phyloP scores from a whole-genome alignment of 805 yeast genomes.

The Kluyveromyces nonfermentans region DNA sequence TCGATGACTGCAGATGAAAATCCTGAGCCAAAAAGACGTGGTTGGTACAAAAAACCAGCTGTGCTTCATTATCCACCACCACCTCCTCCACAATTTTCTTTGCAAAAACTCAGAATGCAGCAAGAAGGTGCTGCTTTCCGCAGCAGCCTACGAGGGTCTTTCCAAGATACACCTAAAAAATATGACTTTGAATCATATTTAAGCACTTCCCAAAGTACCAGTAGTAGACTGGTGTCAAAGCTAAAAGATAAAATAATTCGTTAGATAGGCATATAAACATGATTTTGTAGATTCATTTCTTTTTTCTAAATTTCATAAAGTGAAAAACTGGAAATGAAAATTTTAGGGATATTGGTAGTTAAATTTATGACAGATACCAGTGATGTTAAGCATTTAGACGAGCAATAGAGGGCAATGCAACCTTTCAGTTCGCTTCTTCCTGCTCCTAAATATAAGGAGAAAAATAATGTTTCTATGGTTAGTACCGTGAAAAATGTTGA shows the following conservation, averaged over 20 bases:
- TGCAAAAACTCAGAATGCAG: slow-evolving; percentile 14
- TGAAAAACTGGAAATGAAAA: slow-evolving; percentile 5
- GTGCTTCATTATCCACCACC: slow-evolving; percentile 28
- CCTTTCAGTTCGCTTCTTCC: slow-evolving; percentile 6
- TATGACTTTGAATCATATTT: slow-evolving; percentile 6
- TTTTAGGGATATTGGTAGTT: background rate
- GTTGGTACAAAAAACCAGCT: slow-evolving; percentile 31
- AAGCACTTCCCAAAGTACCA: background rate
- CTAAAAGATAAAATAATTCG: background rate
- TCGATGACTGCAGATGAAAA: slow-evolving; percentile 26
- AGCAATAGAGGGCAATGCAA: background rate
- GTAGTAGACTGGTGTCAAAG: background rate
- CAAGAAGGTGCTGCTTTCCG: slow-evolving; percentile 30
- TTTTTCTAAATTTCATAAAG: background rate
- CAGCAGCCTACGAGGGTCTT: slow-evolving; percentile 20
- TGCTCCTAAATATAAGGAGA: background rate
- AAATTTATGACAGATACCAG: background rate
- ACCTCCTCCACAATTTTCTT: slow-evolving; percentile 14
- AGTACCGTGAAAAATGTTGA: background rate
- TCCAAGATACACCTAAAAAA: slow-evolving; percentile 8
- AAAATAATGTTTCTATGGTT: background rate
- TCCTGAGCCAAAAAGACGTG: slow-evolving; percentile 25
- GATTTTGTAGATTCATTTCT: background rate
- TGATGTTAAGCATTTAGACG: background rate
- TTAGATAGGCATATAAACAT: background rate